These are phyloP conservation scores for Geotrichum histeridarum DNA, from an alignment of 1,139 yeast genomes.

Conservation along the genomic window DNA sequence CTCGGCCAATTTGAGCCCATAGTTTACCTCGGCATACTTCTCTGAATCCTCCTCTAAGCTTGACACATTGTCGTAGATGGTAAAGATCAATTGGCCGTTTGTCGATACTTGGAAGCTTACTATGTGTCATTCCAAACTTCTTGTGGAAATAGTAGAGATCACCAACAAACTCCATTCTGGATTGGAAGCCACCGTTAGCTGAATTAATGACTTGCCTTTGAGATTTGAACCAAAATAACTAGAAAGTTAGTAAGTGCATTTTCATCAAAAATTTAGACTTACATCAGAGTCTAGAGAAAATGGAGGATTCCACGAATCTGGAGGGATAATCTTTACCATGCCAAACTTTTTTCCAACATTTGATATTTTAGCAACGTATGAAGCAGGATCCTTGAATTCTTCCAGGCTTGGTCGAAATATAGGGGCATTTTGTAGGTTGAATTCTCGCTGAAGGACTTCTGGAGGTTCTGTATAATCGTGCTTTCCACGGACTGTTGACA, in stretches of 20 bases:
- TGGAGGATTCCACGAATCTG: slow-evolving; percentile 40
- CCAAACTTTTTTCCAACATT: slow-evolving; percentile 54
- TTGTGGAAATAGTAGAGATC: slow-evolving; percentile 38
- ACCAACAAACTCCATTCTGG: slow-evolving; percentile 30
- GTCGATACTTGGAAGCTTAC: slow-evolving; percentile 37
- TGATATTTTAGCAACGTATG: slow-evolving; percentile 44
- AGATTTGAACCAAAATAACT: slow-evolving; percentile 47
- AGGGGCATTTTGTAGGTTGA: slow-evolving; percentile 43
- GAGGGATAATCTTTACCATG: slow-evolving; percentile 68
- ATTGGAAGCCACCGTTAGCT: slow-evolving; percentile 30
- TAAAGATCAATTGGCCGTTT: slow-evolving; percentile 39
- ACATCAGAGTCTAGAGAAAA: slow-evolving; percentile 49
- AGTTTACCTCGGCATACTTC: slow-evolving; percentile 40
- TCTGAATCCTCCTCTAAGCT: slow-evolving; percentile 38
- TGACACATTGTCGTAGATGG: slow-evolving; percentile 37
- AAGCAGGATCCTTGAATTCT: slow-evolving; percentile 47
- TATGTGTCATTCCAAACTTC: slow-evolving; percentile 27
- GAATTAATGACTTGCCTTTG: slow-evolving; percentile 48
- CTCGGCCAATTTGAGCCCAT: slow-evolving; percentile 56
- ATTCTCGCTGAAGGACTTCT: not conserved
- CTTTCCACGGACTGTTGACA: slow-evolving; percentile 36
- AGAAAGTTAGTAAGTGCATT: slow-evolving; percentile 21
- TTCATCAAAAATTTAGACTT: slow-evolving; percentile 7
- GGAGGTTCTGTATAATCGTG: not conserved
- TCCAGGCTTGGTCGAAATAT: slow-evolving; percentile 44